A percentile compares a stretch with the other conserved stretches of the same genome.
phyloP scores from a whole-genome alignment of 73 alveolate genomes.

The Symbiodinium natans region DNA sequence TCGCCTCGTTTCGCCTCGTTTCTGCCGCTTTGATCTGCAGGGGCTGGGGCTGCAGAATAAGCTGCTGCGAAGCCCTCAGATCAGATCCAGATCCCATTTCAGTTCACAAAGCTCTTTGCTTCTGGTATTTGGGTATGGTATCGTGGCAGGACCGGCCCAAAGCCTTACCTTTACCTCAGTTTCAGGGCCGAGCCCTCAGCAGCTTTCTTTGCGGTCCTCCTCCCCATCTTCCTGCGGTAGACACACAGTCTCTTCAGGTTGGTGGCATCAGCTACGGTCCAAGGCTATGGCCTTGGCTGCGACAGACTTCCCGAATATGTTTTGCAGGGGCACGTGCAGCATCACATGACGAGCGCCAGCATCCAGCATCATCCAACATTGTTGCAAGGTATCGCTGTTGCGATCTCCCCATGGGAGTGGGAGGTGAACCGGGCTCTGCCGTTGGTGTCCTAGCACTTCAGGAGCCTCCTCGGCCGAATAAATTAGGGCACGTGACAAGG shows the following conservation, averaged over 20 bases:
- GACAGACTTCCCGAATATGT: too few species aligned
- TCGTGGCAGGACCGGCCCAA: slow-evolving; percentile 51
- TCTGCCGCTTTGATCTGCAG: not conserved
- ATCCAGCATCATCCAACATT: not conserved
- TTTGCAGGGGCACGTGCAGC: too few species aligned
- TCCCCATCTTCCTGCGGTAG: too few species aligned
- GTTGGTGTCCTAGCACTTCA: slow-evolving; percentile 43
- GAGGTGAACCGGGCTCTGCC: slow-evolving; percentile 43
- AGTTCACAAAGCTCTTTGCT: not conserved
- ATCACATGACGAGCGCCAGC: too few species aligned
- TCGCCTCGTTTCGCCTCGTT: not conserved
- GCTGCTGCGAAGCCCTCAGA: slow-evolving; percentile 5
- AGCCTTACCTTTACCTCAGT: slow-evolving; percentile 56
- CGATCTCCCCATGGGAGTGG: slow-evolving; percentile 45
- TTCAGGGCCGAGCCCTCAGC: slow-evolving; percentile 26
- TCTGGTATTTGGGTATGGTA: not conserved
- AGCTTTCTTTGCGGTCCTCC: too few species aligned
- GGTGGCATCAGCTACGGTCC: slow-evolving; percentile 84
- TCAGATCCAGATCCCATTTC: not conserved
- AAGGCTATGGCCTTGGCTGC: not conserved
- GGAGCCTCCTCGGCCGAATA: not conserved
- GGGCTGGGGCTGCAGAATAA: slow-evolving; percentile 82
- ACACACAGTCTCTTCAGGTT: slow-evolving; percentile 24
- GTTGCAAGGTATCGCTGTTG: slow-evolving; percentile 75
- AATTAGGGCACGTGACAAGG: not conserved